Conservation (phyloP, 1,284 basidiomycete genomes). For the Volvariella volvacea region DNA sequence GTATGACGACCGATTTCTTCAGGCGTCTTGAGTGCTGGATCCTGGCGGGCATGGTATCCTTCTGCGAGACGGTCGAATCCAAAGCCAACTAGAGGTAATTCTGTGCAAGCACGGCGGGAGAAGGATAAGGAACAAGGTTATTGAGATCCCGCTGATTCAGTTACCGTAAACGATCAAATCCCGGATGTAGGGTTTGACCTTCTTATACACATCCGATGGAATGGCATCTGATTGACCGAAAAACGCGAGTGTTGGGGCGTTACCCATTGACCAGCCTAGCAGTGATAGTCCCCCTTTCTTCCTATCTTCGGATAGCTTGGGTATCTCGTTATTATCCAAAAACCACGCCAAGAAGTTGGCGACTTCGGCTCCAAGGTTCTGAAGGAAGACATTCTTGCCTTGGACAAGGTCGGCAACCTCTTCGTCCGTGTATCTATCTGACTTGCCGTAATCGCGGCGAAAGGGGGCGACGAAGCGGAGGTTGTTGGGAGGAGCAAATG, state of each 20-base stretch:
- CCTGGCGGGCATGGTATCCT: background rate
- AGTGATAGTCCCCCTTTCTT: conserved; percentile 23
- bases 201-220: background rate
- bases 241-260: background rate
- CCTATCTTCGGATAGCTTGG: conserved; percentile 18
- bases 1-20: too few relatives aligned
- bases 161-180: background rate
- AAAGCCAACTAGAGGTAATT: background rate
- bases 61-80: background rate
- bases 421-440: conserved; percentile 12
- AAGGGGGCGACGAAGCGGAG: conserved; percentile 19
- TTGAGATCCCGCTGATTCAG: too few relatives aligned
- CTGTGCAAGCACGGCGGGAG: too few relatives aligned
- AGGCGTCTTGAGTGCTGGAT: background rate
- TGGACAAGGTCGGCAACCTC: conserved; percentile 15
- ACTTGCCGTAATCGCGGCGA: conserved; percentile 19
- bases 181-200: background rate
- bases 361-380: conserved; percentile 7
- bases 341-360: conserved; percentile 26
- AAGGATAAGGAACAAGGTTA: too few relatives aligned
- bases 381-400: conserved; percentile 14
- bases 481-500: conserved; percentile 23
- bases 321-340: conserved; percentile 19
- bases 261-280: conserved; percentile 32
- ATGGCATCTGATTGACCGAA: background rate